Evolutionary conservation across 129 eudicot species (phyloP).

Genomic region (Glebionis coronaria): DNA sequence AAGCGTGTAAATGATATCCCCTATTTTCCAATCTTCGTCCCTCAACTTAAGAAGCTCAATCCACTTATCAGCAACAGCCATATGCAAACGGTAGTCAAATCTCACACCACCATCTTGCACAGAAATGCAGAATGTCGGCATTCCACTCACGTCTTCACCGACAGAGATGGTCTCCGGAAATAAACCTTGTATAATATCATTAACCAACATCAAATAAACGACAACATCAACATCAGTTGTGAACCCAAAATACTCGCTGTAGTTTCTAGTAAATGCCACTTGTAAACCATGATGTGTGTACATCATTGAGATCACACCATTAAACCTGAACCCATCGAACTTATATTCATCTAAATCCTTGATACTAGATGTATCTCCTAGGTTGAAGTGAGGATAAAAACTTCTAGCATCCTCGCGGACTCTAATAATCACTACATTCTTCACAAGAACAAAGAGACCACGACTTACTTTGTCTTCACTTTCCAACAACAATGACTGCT

Average conservation of each 20-base stretch:
- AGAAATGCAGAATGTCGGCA: too few relatives aligned
- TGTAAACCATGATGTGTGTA: constrained; percentile 95
- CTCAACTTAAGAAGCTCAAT: constrained; percentile 88
- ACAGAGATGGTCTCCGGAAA: constrained; percentile 77
- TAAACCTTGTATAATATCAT: constrained; percentile 89
- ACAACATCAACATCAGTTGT: constrained; percentile 94
- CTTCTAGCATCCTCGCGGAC: constrained; percentile 87
- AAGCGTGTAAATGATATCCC: constrained; percentile 78
- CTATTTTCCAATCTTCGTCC: constrained; percentile 98
- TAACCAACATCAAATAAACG: constrained; percentile 89
- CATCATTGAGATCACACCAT: too few relatives aligned
- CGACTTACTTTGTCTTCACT: constrained; percentile 63
- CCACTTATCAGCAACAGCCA: too few relatives aligned
- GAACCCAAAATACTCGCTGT: constrained; percentile 81
- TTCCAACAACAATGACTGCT: constrained; percentile 55
- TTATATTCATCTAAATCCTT: constrained; percentile 81
- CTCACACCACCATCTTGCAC: constrained; percentile 94
- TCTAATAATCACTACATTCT: constrained; percentile 83
- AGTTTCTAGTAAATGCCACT: constrained; percentile 91
- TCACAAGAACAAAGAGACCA: constrained; percentile 74
- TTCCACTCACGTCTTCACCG: constrained; percentile 99
- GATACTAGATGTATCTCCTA: constrained; percentile 91
- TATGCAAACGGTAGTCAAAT: constrained; percentile 94
- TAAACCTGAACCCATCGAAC: constrained; percentile 97
- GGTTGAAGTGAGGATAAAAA: constrained; percentile 94